Conservation (phyloP, 202 grass and related monocot genomes). For the Eragrostis tef region DNA sequence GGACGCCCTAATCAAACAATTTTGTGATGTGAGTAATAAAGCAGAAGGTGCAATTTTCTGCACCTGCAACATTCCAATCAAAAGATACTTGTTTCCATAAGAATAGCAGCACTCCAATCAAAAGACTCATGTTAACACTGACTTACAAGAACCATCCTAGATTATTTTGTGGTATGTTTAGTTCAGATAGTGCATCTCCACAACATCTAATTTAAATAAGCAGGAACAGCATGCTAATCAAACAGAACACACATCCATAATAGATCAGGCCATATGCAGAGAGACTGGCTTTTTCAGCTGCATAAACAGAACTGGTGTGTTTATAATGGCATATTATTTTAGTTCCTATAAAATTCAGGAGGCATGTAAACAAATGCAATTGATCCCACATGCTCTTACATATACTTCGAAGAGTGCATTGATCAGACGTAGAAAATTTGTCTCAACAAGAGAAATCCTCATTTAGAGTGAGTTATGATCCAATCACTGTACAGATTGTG, state of each 20-base stretch:
- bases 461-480: slow-evolving; percentile 35
- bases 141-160: slow-evolving; percentile 21
- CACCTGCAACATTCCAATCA: background rate
- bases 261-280: slow-evolving; percentile 5
- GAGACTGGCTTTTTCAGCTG: background rate
- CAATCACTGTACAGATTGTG: background rate
- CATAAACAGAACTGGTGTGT: background rate
- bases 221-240: slow-evolving; percentile 25
- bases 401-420: slow-evolving; percentile 10
- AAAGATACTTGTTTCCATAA: slow-evolving; percentile 34
- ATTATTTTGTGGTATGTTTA: slow-evolving; percentile 6
- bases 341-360: slow-evolving; percentile 1
- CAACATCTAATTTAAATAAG: slow-evolving; percentile 7
- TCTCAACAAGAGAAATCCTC: background rate
- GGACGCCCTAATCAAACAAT: background rate
- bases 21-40: slow-evolving; percentile 21
- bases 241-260: slow-evolving; percentile 12
- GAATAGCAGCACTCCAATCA: slow-evolving; percentile 16
- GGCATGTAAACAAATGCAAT: background rate
- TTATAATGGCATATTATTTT: background rate
- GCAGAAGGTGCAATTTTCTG: slow-evolving; percentile 26
- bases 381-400: background rate
- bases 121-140: background rate
- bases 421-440: slow-evolving; percentile 6
- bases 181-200: background rate